phyloP scores from a whole-genome alignment of 1,284 basidiomycete genomes.

The Malassezia obtusa region DNA sequence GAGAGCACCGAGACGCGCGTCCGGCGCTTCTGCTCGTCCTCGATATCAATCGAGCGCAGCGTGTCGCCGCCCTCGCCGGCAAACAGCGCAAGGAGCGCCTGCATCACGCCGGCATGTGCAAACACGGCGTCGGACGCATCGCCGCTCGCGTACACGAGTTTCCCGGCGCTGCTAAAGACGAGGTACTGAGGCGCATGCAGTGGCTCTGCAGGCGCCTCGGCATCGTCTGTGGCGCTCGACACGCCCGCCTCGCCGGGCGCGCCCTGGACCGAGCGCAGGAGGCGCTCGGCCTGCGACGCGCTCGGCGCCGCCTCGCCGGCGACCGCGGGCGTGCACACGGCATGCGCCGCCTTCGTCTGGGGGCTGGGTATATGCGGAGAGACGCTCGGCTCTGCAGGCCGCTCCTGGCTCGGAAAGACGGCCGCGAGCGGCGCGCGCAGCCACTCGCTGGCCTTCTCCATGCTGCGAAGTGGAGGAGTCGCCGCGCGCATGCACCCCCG shows the following conservation, averaged over 20 bases:
- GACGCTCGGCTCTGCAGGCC: not conserved
- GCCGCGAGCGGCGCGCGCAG: slow-evolving; percentile 1
- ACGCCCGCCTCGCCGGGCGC: not conserved
- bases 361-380: not conserved
- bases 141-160: slow-evolving; percentile 18
- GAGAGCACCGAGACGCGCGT: slow-evolving; percentile 74
- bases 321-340: not conserved
- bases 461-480: not conserved
- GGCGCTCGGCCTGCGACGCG: not conserved
- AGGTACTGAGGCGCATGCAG: not conserved
- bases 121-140: slow-evolving; percentile 50
- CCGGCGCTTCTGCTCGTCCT: slow-evolving; percentile 22
- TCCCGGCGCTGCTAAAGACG: slow-evolving; percentile 10
- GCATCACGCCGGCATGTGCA: slow-evolving; percentile 79
- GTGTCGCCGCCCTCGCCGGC: slow-evolving; percentile 36
- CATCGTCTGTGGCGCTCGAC: not conserved
- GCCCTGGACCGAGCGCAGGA: slow-evolving; percentile 1
- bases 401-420: not conserved
- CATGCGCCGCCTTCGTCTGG: not conserved
- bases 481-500: slow-evolving; percentile 10
- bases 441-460: not conserved
- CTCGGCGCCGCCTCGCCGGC: not conserved
- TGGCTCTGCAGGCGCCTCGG: not conserved
- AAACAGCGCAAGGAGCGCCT: slow-evolving; percentile 71
- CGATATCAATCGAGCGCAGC: slow-evolving; percentile 22